Evolutionary conservation across 208 protist species (phyloP), one percentile per base, ranked within the genome.

Genomic region (Trypanosomatidae sp.): DNA sequence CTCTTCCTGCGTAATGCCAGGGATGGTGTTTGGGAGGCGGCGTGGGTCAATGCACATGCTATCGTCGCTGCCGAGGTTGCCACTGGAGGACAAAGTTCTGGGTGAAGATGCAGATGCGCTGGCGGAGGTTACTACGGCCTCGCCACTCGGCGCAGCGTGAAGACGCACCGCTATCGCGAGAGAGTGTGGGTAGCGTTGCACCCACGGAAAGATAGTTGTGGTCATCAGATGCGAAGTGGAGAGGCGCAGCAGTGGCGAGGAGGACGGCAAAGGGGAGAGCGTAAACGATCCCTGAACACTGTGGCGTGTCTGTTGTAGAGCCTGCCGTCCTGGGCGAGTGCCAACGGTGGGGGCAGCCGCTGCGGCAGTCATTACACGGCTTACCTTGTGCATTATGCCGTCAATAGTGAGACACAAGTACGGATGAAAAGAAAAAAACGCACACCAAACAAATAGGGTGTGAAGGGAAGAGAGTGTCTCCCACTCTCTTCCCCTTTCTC

Each of bases 1-100:
- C 70, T 95, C 90, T 76, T 90, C 87, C 49, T 84, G 87, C 8
- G 77, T 82, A 3, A 95, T 73, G 47, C 90, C 90, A 17, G 90
- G 90, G 44, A 95, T 95, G 2, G 87, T 92, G 75, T 76, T 69
- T 1, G 90, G 90, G 13, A 95, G 84, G 19, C 67, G 79, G 22
- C 36, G 53, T 5, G 80, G 79, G 73, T 95, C 90, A n/a, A 95
- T 73, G 30, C 55, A 69, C 6, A 84, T 10, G 49, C 28, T 49
- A 62, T 39, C 25, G 28, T 25, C 59, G 30, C 59, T 39, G 52
- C 66, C 43, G 8, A 58, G 28, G 41, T 12, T 58, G 41, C 10
- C 25, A 56, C 30, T 15, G 30, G 71, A 50, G 2, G 73, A 59
- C 0, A 41, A 50, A 13, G 22, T 28, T 19, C 55, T 17, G 2